Conservation (phyloP, 345 rosid species). For the Stellera chamaejasme region DNA sequence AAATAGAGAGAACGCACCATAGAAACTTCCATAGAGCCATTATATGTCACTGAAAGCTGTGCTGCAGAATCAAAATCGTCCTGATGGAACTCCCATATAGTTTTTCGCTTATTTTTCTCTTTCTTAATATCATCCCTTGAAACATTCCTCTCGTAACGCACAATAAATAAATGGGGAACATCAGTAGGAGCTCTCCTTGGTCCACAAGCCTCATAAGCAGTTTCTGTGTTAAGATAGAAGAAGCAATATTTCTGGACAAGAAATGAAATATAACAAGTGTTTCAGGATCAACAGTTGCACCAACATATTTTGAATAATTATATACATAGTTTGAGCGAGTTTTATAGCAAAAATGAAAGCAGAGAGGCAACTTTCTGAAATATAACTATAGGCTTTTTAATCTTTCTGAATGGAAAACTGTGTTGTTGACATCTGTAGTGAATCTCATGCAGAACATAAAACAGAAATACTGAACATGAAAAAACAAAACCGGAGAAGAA, state of each 20-base stretch:
- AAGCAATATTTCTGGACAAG: constrained; percentile 71
- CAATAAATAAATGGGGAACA: constrained; percentile 67
- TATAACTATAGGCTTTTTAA: too few relatives aligned
- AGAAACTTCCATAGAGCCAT: constrained; percentile 59
- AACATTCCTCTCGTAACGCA: constrained; percentile 73
- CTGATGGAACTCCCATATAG: constrained; percentile 41
- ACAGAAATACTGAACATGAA: too few relatives aligned
- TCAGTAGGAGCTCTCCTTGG: constrained; percentile 63
- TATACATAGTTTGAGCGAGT: too few relatives aligned
- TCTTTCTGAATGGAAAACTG: too few relatives aligned
- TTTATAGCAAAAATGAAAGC: too few relatives aligned
- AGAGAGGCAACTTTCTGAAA: too few relatives aligned
- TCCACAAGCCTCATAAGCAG: constrained; percentile 84
- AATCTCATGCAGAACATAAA: too few relatives aligned
- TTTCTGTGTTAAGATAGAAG: constrained; percentile 78
- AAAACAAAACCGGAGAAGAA: too few relatives aligned
- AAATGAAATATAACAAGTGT: constrained; percentile 1
- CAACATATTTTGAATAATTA: too few relatives aligned
- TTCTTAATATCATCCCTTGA: constrained; percentile 34
- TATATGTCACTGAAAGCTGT: constrained; percentile 85
- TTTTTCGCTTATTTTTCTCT: constrained; percentile 36
- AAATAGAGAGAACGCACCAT: constrained; percentile 33
- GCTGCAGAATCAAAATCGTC: constrained; percentile 73
- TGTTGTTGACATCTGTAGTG: too few relatives aligned
- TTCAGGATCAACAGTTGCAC: neutral